These are phyloP conservation scores for Spizellomyces sp. DNA, from an alignment of 192 early-diverging fungal species.

Conservation along the genomic window DNA sequence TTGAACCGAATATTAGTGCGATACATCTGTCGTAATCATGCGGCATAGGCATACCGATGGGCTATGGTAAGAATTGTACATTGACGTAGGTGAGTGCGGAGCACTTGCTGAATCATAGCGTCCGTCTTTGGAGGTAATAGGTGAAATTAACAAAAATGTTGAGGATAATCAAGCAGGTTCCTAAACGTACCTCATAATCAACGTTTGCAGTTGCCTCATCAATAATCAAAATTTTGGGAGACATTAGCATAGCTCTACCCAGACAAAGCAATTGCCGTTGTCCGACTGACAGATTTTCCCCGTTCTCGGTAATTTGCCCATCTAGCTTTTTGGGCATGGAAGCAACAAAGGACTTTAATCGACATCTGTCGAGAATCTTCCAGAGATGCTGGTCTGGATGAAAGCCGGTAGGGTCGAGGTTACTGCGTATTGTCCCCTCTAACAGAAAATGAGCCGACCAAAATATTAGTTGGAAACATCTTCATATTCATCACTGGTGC, in stretches of 20 bases:
- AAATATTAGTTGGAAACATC: too few species aligned
- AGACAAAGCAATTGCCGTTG: constrained; percentile 64
- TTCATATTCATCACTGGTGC: not conserved
- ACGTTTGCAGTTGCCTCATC: constrained; percentile 44
- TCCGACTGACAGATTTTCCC: constrained; percentile 76
- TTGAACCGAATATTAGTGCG: not conserved
- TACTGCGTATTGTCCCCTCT: constrained; percentile 66
- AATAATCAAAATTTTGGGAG: constrained; percentile 50
- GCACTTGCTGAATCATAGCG: constrained; percentile 69
- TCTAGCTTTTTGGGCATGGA: constrained; percentile 57
- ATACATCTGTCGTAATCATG: too few species aligned
- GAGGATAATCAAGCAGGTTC: not conserved
- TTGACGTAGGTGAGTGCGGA: constrained; percentile 44
- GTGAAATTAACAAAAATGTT: too few species aligned
- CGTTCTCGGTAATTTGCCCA: constrained; percentile 75
- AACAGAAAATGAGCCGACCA: constrained; percentile 34
- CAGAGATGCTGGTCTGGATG: constrained; percentile 69
- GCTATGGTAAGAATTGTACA: constrained; percentile 29
- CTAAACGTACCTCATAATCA: not conserved
- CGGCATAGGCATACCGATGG: constrained; percentile 4
- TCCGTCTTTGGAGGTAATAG: constrained; percentile 58
- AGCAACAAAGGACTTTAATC: constrained; percentile 40
- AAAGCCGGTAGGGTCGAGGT: constrained; percentile 66
- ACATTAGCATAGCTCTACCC: constrained; percentile 48
- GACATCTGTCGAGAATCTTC: constrained; percentile 62